Conservation (phyloP, 768 basidiomycete genomes). For the Lactarius vividus region DNA sequence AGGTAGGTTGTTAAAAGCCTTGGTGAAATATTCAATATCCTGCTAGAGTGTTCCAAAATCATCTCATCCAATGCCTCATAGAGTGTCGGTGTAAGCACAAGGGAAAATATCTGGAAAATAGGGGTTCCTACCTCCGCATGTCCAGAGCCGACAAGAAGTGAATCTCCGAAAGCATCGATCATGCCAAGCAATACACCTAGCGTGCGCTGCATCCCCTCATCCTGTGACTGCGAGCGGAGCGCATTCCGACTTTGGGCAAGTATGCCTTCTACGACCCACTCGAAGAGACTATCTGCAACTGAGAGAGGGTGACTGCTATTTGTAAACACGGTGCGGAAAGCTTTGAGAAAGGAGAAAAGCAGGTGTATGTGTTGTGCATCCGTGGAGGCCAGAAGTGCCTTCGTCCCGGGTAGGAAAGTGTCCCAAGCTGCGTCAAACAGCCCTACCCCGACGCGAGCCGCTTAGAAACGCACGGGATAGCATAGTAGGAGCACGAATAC, state of each 20-base stretch:
- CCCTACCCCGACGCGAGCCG: conserved; percentile 30
- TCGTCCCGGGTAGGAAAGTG: conserved; percentile 37
- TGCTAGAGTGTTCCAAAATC: conserved; percentile 38
- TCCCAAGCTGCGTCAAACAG: conserved; percentile 53
- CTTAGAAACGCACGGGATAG: background rate
- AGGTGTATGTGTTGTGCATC: conserved; percentile 34
- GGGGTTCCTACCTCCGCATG: conserved; percentile 44
- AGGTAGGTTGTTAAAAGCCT: conserved; percentile 54
- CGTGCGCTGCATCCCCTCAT: conserved; percentile 25
- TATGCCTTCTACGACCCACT: conserved; percentile 37
- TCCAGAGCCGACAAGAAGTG: conserved; percentile 45
- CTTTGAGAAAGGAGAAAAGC: conserved; percentile 46
- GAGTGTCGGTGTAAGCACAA: background rate
- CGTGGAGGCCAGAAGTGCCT: conserved; percentile 12
- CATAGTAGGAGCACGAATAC: conserved; percentile 28
- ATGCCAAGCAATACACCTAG: conserved; percentile 41
- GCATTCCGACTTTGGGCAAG: conserved; percentile 36
- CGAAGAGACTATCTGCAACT: conserved; percentile 35
- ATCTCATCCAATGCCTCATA: conserved; percentile 48
- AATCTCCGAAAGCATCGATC: conserved; percentile 50
- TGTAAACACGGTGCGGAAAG: conserved; percentile 43
- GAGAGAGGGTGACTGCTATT: conserved; percentile 31
- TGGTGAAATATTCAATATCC: conserved; percentile 42
- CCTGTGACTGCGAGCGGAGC: conserved; percentile 29
- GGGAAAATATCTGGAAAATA: background rate